Percentiles rank a stretch among this genome's conserved stretches.
Evolutionary conservation across 2,329 filamentous ascomycete genomes (phyloP).

Genomic region (Calonectria fujianensis): DNA sequence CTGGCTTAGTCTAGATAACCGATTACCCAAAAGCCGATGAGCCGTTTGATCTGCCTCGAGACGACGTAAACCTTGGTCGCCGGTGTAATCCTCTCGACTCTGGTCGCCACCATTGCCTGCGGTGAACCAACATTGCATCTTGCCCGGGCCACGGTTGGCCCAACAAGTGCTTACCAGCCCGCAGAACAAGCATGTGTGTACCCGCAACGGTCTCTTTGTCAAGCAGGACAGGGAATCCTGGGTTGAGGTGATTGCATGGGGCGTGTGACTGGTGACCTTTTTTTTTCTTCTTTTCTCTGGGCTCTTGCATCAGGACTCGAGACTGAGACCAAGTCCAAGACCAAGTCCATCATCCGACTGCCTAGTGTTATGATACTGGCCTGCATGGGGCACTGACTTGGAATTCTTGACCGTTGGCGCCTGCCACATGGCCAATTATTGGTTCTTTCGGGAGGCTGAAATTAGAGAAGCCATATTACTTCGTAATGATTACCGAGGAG

Average conservation of each 20-base stretch:
- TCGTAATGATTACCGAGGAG: conserved; percentile 30
- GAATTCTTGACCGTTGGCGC: conserved; percentile 16
- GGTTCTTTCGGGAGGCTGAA: conserved; percentile 11
- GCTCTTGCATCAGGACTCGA: conserved; percentile 1
- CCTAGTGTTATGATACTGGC: conserved; percentile 10
- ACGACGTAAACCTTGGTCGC: neutral
- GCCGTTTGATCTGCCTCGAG: conserved; percentile 19
- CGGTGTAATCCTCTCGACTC: conserved; percentile 21
- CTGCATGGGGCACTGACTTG: conserved; percentile 4
- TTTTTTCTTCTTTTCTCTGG: neutral
- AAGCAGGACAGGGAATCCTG: conserved; percentile 38
- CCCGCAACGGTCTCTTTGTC: conserved; percentile 34
- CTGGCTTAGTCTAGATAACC: conserved; percentile 25
- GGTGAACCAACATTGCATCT: conserved; percentile 22
- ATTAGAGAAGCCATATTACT: conserved; percentile 22
- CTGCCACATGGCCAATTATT: conserved; percentile 9
- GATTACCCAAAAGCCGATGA: conserved; percentile 14
- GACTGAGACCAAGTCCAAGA: conserved; percentile 27
- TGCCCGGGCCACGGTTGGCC: conserved; percentile 25
- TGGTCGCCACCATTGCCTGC: conserved; percentile 7
- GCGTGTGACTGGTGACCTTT: conserved; percentile 11
- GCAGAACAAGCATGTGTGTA: conserved; percentile 38
- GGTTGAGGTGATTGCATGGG: conserved; percentile 36
- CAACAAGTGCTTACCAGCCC: conserved; percentile 32
- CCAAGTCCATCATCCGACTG: conserved; percentile 9